A percentile compares a stretch with the other conserved stretches of the same genome.
phyloP scores from a whole-genome alignment of 2,329 filamentous ascomycete species.

The Truncatella angustata region DNA sequence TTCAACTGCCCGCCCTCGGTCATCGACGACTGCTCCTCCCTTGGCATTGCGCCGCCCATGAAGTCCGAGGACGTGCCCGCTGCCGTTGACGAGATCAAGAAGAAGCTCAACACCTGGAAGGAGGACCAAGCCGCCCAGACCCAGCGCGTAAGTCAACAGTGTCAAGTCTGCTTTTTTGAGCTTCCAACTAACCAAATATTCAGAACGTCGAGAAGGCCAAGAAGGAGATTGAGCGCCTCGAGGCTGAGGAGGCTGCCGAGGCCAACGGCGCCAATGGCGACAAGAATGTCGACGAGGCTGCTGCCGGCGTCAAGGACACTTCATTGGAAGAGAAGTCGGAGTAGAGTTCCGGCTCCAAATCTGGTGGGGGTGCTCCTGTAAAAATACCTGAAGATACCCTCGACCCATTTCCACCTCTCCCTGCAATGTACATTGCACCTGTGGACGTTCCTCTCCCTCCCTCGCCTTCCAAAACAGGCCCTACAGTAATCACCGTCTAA shows the following conservation, averaged over 20 bases:
- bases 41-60: constrained; percentile 86
- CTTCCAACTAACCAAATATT: constrained; percentile 25
- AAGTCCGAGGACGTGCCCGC: constrained; percentile 77
- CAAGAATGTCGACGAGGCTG: constrained; percentile 53
- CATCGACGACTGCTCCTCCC: constrained; percentile 82
- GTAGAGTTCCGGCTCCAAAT: constrained; percentile 30
- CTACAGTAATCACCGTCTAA: not conserved
- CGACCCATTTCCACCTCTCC: constrained; percentile 1
- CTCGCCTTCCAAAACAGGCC: not conserved
- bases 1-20: constrained; percentile 90
- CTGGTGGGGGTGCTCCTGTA: not conserved
- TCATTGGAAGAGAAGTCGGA: constrained; percentile 53
- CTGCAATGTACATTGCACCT: not conserved
- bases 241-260: constrained; percentile 60
- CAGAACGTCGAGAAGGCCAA: constrained; percentile 97
- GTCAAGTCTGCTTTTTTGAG: not conserved
- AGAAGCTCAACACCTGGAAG: constrained; percentile 91
- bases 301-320: constrained; percentile 49
- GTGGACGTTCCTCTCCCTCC: not conserved
- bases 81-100: constrained; percentile 84
- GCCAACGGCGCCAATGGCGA: constrained; percentile 46
- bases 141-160: constrained; percentile 66
- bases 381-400: not conserved
- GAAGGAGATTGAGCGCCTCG: constrained; percentile 89
- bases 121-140: constrained; percentile 86